Base-by-base conservation (phyloP, 805 yeast species). In the Helenozyma rhizophorensis region DNA sequence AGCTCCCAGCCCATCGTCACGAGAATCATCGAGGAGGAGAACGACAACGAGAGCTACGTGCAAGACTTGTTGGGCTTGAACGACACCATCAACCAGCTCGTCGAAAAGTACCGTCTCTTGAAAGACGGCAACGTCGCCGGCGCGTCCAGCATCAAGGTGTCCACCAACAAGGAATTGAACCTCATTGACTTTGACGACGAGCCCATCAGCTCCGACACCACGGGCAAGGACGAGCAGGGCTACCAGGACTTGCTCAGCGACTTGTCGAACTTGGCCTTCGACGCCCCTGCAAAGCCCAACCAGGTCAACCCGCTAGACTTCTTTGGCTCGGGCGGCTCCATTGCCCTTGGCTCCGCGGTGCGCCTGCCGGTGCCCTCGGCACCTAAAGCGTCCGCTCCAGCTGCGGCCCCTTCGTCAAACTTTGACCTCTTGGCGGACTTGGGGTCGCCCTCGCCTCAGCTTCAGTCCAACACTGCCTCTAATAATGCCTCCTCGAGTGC, bases 1-100 rank as follows among this genome's bases (percentile, higher is more conserved):
- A 78, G 79, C 28, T 78, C 96, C 19, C 88, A 81, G 52, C 96
- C 97, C 25, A 87, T 83, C 48, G 75, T 93, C 45, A 83, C 83
- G 54, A 82, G 80, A 47, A 83, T 93, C 47, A 77, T 86, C 40
- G 82, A 77, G 49, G 95, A 87, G 50, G 95, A 86, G 50, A 84
- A 80, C 50, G 78, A 66, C 12, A 39, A 45, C 29, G 48, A 40
- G 27, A 73, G 66, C 21, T 73, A 83, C 8, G 83, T 86, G 22
- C 69, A 67, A 31, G 79, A 76, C 38, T 62, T 93, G 33, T 65
- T 85, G 32, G 68, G 66, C 22, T 67, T 93, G 36, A 85, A 86
- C 56, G 96, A 86, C 54, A 73, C 73, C 34, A 80, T 89, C 41
- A 81, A 85, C 53, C 67, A 74, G 5, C 71, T 87, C 32, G 58